A percentile compares a stretch with the other conserved stretches of the same genome.
Conservation (phyloP, 2,329 filamentous ascomycete species). For the Cladobotryum mycophilum region DNA sequence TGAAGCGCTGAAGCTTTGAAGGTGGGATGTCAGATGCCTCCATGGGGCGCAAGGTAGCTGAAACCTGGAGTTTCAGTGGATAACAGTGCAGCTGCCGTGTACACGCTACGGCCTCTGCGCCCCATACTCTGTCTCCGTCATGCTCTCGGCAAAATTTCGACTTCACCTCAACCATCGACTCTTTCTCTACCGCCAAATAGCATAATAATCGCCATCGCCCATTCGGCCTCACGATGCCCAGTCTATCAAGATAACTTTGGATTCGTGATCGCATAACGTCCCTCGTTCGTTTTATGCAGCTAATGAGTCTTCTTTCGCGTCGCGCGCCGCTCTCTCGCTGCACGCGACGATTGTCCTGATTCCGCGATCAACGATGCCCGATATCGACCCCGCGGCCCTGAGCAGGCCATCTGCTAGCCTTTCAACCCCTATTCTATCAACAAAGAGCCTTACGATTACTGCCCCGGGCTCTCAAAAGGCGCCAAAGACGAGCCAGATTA, state of each 20-base stretch:
- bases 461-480: constrained; percentile 44
- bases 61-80: not conserved
- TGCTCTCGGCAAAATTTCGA: constrained; percentile 26
- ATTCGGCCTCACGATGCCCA: constrained; percentile 33
- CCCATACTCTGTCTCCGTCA: constrained; percentile 14
- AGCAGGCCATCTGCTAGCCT: constrained; percentile 55
- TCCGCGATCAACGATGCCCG: constrained; percentile 47
- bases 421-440: constrained; percentile 52
- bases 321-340: constrained; percentile 40
- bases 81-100: constrained; percentile 9
- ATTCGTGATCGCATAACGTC: constrained; percentile 37
- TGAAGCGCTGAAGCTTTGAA: not conserved
- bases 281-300: constrained; percentile 34
- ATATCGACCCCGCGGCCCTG: constrained; percentile 64
- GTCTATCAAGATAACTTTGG: constrained; percentile 38
- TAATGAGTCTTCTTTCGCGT: constrained; percentile 37
- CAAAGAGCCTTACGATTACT: constrained; percentile 51
- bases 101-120: constrained; percentile 17
- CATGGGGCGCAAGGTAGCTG: constrained; percentile 2
- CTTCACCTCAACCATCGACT: constrained; percentile 27
- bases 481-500: constrained; percentile 54
- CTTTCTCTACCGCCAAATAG: constrained; percentile 20
- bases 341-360: constrained; percentile 39
- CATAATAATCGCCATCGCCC: constrained; percentile 33
- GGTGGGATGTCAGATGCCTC: constrained; percentile 8